These are phyloP conservation scores for Xylariaceae sp. DNA, from an alignment of 2,329 filamentous ascomycete genomes.

Conservation along the genomic window DNA sequence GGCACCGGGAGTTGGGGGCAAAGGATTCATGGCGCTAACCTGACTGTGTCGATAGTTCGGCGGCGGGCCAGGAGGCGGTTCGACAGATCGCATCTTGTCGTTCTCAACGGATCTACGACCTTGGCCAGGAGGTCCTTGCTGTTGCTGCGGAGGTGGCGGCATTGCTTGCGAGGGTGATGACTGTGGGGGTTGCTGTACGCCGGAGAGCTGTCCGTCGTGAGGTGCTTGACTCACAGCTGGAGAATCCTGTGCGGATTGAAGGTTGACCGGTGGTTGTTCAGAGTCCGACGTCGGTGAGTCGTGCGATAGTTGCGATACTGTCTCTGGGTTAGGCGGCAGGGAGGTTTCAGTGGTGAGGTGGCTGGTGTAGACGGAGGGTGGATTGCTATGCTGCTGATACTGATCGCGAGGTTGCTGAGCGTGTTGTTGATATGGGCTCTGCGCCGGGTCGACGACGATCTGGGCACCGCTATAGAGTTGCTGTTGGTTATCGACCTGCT, in stretches of 20 bases:
- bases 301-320: conserved; percentile 60
- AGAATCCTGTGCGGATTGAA: conserved; percentile 44
- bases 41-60: conserved; percentile 54
- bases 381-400: conserved; percentile 27
- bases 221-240: conserved; percentile 38
- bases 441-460: conserved; percentile 39
- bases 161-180: conserved; percentile 40
- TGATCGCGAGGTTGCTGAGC: conserved; percentile 28
- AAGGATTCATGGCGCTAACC: conserved; percentile 37
- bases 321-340: conserved; percentile 54
- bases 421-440: conserved; percentile 36
- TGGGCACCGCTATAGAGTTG: conserved; percentile 33
- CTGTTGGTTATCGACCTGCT: conserved; percentile 39
- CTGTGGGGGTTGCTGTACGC: conserved; percentile 21
- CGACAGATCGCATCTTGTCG: conserved; percentile 46
- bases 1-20: conserved; percentile 39
- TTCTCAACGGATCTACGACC: conserved; percentile 49
- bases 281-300: conserved; percentile 56
- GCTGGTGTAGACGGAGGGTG: conserved; percentile 25
- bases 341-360: conserved; percentile 31
- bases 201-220: conserved; percentile 23
- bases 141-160: conserved; percentile 37
- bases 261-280: conserved; percentile 41
- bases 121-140: conserved; percentile 38
- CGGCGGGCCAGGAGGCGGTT: conserved; percentile 46